Base-by-base conservation (phyloP, 805 yeast genomes). In the Candida corydali region DNA sequence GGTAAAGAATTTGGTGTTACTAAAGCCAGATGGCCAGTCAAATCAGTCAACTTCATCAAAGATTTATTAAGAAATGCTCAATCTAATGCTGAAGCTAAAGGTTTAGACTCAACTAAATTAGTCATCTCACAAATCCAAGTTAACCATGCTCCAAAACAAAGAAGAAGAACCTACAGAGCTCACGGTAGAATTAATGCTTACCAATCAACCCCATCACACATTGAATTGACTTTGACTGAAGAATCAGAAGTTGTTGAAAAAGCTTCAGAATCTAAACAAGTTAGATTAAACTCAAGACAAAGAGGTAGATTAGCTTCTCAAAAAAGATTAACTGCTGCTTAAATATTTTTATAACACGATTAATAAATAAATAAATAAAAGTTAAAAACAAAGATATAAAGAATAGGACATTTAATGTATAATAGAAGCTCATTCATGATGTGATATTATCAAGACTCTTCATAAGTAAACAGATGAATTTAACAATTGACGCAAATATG, bases 101-200 rank as follows among this genome's bases (percentile, higher is more conserved):
- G 98, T 65, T 87, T 93, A 75, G 97, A 93, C 71, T 80, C 85
- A 61, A 78, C 94, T 60, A 86, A 85, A 71, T 85, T 93, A 69
- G 84, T 83, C 76, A 80, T 93, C 65, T 82, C 95, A 58, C 98
- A 93, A 86, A 91, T 93, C 70, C 98, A 93, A 81, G 98, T 91
- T 66, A 93, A 93, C 95, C 96, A 88, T 73, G 98, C 98, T 64
- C 98, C 99, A 77, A 88, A 88, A 78, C 95, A 87, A 79, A 93
- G 98, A 82, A 91, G 99, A 81, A 88, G 99, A 80, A 93, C 98
- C 66, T 93, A 78, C 96, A 89, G 99, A 84, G 99, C 99, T 63
- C 98, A 91, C 84, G 99, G 99, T 86, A 93, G 98, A 84, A 86
- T 88, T 71, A 93, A 91, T 78, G 95, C 96, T 63, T 93, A 88